Evolutionary conservation across 805 yeast species (phyloP).

Genomic region (Kodamaea sagamina): DNA sequence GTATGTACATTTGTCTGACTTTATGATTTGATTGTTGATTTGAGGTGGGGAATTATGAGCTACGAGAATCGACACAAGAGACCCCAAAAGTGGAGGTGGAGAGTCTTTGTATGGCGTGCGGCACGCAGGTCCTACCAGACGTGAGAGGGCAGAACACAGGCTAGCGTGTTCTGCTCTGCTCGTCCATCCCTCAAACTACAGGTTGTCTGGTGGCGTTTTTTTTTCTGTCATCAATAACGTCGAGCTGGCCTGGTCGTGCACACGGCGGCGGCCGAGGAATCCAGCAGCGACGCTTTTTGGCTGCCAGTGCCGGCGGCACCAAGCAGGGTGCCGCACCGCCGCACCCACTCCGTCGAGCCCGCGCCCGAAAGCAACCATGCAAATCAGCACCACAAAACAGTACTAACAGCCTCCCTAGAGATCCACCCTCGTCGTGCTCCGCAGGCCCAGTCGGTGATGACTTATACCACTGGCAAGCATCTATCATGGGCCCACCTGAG

Average conservation of each 20-base stretch:
- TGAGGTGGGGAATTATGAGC: neutral
- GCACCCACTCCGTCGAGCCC: too few relatives aligned
- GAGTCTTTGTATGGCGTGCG: too few relatives aligned
- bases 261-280: too few relatives aligned
- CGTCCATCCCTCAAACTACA: neutral
- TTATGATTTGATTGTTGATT: neutral
- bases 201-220: constrained; percentile 6
- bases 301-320: too few relatives aligned
- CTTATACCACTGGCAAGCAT: constrained; percentile 98
- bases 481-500: constrained; percentile 98
- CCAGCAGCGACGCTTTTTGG: too few relatives aligned
- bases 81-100: too few relatives aligned
- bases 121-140: too few relatives aligned
- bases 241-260: neutral
- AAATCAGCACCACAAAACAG: neutral
- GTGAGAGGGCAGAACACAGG: neutral
- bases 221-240: constrained; percentile 4
- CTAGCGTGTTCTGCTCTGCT: neutral
- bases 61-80: too few relatives aligned
- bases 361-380: too few relatives aligned
- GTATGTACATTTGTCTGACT: constrained; percentile 49
- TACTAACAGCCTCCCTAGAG: constrained; percentile 51
- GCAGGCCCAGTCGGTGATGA: constrained; percentile 99
- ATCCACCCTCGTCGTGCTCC: constrained; percentile 97
- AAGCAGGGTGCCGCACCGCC: too few relatives aligned